These are phyloP conservation scores for Ensete ventricosum DNA, from an alignment of 176 grass and related monocot genomes.

Conservation along the genomic window DNA sequence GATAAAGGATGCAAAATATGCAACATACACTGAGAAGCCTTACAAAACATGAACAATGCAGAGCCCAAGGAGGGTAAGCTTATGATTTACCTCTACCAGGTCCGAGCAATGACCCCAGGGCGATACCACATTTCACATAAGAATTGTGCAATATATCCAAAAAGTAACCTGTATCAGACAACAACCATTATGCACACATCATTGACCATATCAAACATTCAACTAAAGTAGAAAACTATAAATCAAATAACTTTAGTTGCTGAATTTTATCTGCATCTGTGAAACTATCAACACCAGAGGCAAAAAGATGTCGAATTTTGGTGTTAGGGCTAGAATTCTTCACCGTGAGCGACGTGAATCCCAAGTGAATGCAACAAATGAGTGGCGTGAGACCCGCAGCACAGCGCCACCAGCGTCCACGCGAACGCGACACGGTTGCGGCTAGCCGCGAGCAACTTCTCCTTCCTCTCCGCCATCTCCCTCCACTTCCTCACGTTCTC, in stretches of 20 bases:
- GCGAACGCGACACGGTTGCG: conserved; percentile 66
- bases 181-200: not conserved
- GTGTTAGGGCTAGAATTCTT: not conserved
- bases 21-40: too few relatives aligned
- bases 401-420: conserved; percentile 97
- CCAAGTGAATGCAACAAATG: conserved; percentile 83
- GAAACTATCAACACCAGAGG: not conserved
- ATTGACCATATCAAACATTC: not conserved
- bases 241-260: not conserved
- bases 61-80: not conserved
- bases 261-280: not conserved
- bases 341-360: conserved; percentile 79
- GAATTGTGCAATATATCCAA: conserved; percentile 75
- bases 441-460: conserved; percentile 60
- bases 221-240: not conserved
- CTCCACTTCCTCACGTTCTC: conserved; percentile 83
- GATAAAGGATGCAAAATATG: too few relatives aligned
- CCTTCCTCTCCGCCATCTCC: conserved; percentile 82
- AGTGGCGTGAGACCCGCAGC: conserved; percentile 73
- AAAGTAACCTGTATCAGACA: conserved; percentile 39
- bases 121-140: conserved; percentile 88
- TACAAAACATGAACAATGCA: not conserved
- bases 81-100: conserved; percentile 72
- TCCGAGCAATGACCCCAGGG: conserved; percentile 57
- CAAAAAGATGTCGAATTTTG: not conserved